Evolutionary conservation across 768 basidiomycete species (phyloP), one percentile per base, ranked within the genome.

Genomic region (Tephrocybe sp.): DNA sequence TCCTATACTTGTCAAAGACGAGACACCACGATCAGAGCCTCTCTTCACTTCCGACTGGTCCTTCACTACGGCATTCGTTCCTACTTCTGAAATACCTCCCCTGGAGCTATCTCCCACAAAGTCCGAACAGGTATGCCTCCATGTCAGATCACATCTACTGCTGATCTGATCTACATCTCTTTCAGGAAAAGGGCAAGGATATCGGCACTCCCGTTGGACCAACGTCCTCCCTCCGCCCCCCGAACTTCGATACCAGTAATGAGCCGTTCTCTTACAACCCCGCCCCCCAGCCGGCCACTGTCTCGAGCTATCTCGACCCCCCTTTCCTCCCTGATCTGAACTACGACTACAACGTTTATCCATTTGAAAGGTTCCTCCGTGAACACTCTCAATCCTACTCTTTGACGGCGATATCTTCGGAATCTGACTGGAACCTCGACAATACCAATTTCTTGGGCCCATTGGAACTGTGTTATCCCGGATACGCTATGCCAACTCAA

Each of bases 51-150:
- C 52, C 36, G 26, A 47, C 21, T 51, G 47, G 42, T 42, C 48
- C 13, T 45, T 51, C 24, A 19, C 21, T 37, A 37, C 41, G 32
- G 43, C 43, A 16, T 62, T 58, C 34, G 53, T 63, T 8, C 58
- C 65, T 13, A 61, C 56, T 12, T 47, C 49, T 2, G 55, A 60
- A 13, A 65, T 63, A 26, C 64, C 64, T 26, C 35, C 38, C 21
- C 53, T 66, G 21, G 54, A 64, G 31, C 26, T 63, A 42, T 48
- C 52, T 5, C 54, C 52, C 6, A 18, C 30, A 34, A 54, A 59
- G 46, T 22, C 44, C 28, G 52, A 52, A 40, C 46, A 43, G 49
- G 52, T 59, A 39, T 32, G 55, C 49, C 18, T 46, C n/a, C 16
- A 9, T 49, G n/a, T 25, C 21, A 40, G 24, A 32, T 44, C 32